These are phyloP conservation scores for Primulina huaijiensis DNA, from an alignment of 257 asterid genomes.

Conservation along the genomic window DNA sequence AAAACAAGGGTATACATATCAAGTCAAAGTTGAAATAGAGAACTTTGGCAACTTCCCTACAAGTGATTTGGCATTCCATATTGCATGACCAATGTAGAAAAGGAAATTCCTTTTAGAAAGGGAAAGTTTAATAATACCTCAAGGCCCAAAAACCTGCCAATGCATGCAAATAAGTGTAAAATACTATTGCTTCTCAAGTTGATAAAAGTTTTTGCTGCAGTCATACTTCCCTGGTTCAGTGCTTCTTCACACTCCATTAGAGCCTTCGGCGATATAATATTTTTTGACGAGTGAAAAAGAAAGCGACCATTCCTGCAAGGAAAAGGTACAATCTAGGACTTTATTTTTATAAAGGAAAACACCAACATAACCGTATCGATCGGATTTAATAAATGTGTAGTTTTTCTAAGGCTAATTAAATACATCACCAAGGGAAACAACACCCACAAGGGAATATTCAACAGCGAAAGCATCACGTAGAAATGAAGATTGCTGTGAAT, in stretches of 20 bases:
- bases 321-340: conserved; percentile 24
- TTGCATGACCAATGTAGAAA: conserved; percentile 14
- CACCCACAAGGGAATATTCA: background rate
- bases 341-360: conserved; percentile 19
- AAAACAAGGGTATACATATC: conserved; percentile 1
- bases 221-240: conserved; percentile 79
- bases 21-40: background rate
- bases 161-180: conserved; percentile 85
- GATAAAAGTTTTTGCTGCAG: conserved; percentile 71
- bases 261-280: conserved; percentile 61
- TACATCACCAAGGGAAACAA: background rate
- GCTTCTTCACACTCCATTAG: conserved; percentile 87
- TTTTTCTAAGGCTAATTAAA: background rate
- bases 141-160: conserved; percentile 90
- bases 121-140: conserved; percentile 55
- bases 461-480: background rate
- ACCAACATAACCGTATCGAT: conserved; percentile 5
- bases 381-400: background rate
- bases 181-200: conserved; percentile 79
- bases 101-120: background rate
- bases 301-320: conserved; percentile 86
- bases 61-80: conserved; percentile 21
- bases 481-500: background rate
- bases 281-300: conserved; percentile 76
- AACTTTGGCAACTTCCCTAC: conserved; percentile 9